Evolutionary conservation across 768 basidiomycete genomes (phyloP).

Genomic region (Boletellus ananas): DNA sequence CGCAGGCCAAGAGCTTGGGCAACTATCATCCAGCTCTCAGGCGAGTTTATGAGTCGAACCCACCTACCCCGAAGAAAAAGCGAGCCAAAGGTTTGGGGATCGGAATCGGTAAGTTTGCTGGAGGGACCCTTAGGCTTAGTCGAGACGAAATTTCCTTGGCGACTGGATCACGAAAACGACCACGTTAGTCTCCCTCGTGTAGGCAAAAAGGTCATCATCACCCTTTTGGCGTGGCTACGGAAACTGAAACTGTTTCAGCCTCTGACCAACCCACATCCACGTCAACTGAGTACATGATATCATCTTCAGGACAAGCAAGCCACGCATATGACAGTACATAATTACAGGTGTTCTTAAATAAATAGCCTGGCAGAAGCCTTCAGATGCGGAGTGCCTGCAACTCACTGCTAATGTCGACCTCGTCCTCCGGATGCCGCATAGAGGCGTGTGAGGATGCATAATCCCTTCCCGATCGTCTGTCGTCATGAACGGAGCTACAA

Average conservation of each 20-base stretch:
- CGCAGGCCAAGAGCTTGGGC: constrained; percentile 76
- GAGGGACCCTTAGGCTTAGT: constrained; percentile 64
- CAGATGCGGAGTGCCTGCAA: constrained; percentile 24
- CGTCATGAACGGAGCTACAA: constrained; percentile 21
- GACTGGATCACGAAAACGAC: constrained; percentile 21
- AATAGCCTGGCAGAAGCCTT: constrained; percentile 4
- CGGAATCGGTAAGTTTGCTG: constrained; percentile 75
- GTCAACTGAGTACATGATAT: not conserved
- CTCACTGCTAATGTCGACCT: constrained; percentile 21
- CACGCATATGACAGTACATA: not conserved
- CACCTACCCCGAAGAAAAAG: constrained; percentile 34
- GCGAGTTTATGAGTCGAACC: constrained; percentile 50
- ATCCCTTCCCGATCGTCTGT: constrained; percentile 23
- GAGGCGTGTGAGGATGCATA: constrained; percentile 17
- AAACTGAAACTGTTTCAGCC: too few species aligned
- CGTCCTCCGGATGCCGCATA: constrained; percentile 16
- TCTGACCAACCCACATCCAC: not conserved
- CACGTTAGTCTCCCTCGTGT: not conserved
- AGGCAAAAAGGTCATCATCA: not conserved
- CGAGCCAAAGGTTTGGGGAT: constrained; percentile 66
- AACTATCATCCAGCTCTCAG: constrained; percentile 83
- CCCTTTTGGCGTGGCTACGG: too few species aligned
- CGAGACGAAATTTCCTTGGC: constrained; percentile 52
- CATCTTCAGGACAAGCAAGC: not conserved
- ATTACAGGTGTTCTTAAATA: constrained; percentile 2